A percentile compares a stretch with the other conserved stretches of the same genome.
Conservation (phyloP, 1,284 basidiomycete species). For the Earliella scabrosa region DNA sequence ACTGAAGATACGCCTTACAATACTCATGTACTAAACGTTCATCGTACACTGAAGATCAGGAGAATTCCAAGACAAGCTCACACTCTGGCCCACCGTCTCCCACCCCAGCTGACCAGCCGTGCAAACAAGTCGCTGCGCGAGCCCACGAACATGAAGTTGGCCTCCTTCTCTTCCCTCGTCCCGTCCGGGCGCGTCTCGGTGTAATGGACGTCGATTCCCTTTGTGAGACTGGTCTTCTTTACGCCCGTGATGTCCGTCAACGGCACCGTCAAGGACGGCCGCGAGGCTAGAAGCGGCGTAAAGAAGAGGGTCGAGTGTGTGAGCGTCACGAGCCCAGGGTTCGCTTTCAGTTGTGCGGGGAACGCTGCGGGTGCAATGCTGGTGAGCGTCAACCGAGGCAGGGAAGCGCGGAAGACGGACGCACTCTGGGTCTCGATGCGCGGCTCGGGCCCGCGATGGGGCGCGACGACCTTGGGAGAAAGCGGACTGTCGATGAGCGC, state of each 20-base stretch:
- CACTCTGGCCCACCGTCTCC: slow-evolving; percentile 41
- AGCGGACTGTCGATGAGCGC: slow-evolving; percentile 24
- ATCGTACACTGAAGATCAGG: no score
- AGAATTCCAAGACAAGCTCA: no score
- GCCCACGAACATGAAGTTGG: slow-evolving; percentile 63
- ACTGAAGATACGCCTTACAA: no score
- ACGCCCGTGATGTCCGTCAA: slow-evolving; percentile 53
- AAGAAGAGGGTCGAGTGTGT: slow-evolving; percentile 54
- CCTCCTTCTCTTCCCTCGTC: slow-evolving; percentile 43
- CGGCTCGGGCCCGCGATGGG: slow-evolving; percentile 15
- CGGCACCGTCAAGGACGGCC: slow-evolving; percentile 50
- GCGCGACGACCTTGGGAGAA: slow-evolving; percentile 20
- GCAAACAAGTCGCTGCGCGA: slow-evolving; percentile 70
- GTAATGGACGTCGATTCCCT: slow-evolving; percentile 57
- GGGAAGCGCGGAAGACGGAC: slow-evolving; percentile 20
- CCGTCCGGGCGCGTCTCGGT: slow-evolving; percentile 32
- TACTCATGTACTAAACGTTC: no score
- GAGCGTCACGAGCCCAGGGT: slow-evolving; percentile 63
- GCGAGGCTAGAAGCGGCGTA: slow-evolving; percentile 53
- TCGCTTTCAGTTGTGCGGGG: slow-evolving; percentile 58
- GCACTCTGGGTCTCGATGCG: slow-evolving; percentile 45
- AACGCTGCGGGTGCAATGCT: slow-evolving; percentile 48
- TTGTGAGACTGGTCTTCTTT: slow-evolving; percentile 58
- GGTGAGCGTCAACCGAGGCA: slow-evolving; percentile 7
- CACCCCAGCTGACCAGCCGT: slow-evolving; percentile 57